These are phyloP conservation scores for Dothistroma pini DNA, from an alignment of 2,329 filamentous ascomycete genomes.

Conservation along the genomic window DNA sequence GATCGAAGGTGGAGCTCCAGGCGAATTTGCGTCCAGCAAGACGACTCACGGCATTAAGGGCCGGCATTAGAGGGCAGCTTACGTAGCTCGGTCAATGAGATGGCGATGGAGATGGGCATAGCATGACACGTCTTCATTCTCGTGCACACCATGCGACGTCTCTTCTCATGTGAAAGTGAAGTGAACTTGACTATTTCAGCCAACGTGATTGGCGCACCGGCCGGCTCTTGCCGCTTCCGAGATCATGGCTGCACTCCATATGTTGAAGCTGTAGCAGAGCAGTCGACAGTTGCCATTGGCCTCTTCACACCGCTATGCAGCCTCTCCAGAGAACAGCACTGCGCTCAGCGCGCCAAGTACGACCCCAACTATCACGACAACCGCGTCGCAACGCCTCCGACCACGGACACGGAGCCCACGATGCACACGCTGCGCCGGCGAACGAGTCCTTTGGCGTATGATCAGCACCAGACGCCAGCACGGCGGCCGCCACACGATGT, in stretches of 20 bases:
- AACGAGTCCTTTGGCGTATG: conserved; percentile 53
- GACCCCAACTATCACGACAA: conserved; percentile 37
- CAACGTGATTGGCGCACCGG: not conserved
- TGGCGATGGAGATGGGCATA: not conserved
- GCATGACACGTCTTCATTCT: not conserved
- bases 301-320: conserved; percentile 39
- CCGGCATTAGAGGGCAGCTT: not conserved
- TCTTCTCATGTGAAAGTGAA: not conserved
- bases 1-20: not conserved
- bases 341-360: conserved; percentile 38
- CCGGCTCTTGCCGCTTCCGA: conserved; percentile 4
- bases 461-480: conserved; percentile 18
- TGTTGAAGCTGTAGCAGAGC: conserved; percentile 1
- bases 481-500: not conserved
- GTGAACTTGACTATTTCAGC: not conserved
- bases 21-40: not conserved
- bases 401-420: conserved; percentile 32
- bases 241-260: not conserved
- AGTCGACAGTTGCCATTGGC: conserved; percentile 19
- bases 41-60: not conserved
- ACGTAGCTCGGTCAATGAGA: not conserved
- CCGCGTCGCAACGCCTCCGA: conserved; percentile 41
- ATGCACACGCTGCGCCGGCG: conserved; percentile 37
- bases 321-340: conserved; percentile 43
- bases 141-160: not conserved